Percentiles rank a stretch among this genome's conserved stretches.
phyloP scores from a whole-genome alignment of 73 alveolate genomes.

The Urostyla sp. region DNA sequence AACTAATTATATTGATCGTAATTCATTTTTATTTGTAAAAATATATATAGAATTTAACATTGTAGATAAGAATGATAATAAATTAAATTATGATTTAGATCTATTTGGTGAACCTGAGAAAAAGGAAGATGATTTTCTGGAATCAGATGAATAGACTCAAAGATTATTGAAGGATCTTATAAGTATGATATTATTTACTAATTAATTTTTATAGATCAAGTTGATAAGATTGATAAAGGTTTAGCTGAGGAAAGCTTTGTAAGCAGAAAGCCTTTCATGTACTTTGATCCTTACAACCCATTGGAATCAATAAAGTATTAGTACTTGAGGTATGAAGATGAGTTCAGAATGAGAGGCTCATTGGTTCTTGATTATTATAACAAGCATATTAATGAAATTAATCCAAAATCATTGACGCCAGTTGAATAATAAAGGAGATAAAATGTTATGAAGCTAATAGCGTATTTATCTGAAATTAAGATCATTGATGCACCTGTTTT shows the following conservation, averaged over 20 bases:
- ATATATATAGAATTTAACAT: no score
- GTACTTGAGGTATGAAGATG: slow-evolving; percentile 48
- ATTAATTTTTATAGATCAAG: no score
- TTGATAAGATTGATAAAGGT: not conserved
- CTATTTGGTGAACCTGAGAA: not conserved
- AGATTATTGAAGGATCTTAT: slow-evolving; percentile 9
- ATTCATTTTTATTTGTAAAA: not conserved
- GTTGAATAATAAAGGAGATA: slow-evolving; percentile 21
- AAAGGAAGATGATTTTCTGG: not conserved
- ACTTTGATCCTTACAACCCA: slow-evolving; percentile 45
- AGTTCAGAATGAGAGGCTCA: slow-evolving; percentile 18
- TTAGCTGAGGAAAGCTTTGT: slow-evolving; percentile 10
- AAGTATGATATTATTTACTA: no score
- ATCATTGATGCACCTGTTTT: slow-evolving; percentile 46
- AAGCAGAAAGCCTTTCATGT: slow-evolving; percentile 2
- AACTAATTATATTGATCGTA: not conserved
- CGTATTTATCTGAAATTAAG: slow-evolving; percentile 6
- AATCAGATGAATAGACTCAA: not conserved
- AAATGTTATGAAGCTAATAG: slow-evolving; percentile 24
- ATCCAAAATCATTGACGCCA: not conserved
- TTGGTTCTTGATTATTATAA: slow-evolving; percentile 15
- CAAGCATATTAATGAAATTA: not conserved
- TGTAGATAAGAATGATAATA: no score
- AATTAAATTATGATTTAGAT: no score
- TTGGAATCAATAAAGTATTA: not conserved